Evolutionary conservation across 257 asterid genomes (phyloP).

Genomic region (Knoxia roxburghii): DNA sequence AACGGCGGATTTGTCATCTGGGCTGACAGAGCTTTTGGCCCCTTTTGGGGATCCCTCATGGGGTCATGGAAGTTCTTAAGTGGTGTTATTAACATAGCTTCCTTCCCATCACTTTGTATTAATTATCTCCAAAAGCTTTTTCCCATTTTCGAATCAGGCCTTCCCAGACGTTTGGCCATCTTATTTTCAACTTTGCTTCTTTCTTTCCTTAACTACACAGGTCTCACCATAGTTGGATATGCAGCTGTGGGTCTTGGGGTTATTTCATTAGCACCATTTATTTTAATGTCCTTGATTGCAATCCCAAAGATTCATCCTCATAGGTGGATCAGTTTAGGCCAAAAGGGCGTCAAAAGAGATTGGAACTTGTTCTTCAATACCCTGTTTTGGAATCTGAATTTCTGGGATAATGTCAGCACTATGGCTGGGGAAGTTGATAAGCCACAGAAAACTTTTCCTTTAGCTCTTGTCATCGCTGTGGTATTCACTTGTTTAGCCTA

Average conservation of each 20-base stretch:
- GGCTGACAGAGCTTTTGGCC: constrained; percentile 87
- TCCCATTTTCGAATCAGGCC: constrained; percentile 46
- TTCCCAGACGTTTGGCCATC: constrained; percentile 40
- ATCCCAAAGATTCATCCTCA: constrained; percentile 58
- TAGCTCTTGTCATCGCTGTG: constrained; percentile 46
- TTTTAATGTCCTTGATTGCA: constrained; percentile 57
- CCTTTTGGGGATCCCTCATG: constrained; percentile 76
- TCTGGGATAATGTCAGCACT: constrained; percentile 68
- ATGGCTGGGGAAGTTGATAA: constrained; percentile 69
- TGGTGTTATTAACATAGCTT: constrained; percentile 73
- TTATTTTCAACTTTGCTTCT: constrained; percentile 34
- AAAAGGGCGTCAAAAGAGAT: constrained; percentile 43
- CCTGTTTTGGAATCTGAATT: constrained; percentile 66
- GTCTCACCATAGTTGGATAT: constrained; percentile 60
- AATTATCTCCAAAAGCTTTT: constrained; percentile 47
- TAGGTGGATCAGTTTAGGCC: constrained; percentile 57
- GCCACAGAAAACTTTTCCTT: constrained; percentile 53
- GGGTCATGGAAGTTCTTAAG: constrained; percentile 72
- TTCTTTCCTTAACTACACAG: constrained; percentile 52
- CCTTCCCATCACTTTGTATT: constrained; percentile 64
- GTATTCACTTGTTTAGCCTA: constrained; percentile 55
- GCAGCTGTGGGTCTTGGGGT: constrained; percentile 51
- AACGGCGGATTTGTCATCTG: constrained; percentile 87
- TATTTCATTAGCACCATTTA: constrained; percentile 53
- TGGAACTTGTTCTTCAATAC: constrained; percentile 71